Percentiles rank a stretch among this genome's conserved stretches.
Evolutionary conservation across 495 filamentous ascomycete species (phyloP).

Genomic region (Penicillium fimorum): DNA sequence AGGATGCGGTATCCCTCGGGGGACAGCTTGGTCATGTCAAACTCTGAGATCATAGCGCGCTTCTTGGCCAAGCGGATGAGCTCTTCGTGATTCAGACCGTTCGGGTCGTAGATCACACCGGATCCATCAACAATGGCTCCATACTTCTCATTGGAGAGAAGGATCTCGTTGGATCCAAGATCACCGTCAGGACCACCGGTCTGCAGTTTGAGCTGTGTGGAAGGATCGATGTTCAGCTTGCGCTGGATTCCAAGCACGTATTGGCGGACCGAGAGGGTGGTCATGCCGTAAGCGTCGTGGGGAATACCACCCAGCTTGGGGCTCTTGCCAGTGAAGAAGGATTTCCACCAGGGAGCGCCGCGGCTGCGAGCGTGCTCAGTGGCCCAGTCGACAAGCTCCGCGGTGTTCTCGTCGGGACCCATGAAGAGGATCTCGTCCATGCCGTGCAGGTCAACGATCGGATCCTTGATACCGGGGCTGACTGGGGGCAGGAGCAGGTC

Average conservation of each 20-base stretch:
- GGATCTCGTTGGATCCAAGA: constrained; percentile 95
- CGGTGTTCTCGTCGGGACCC: constrained; percentile 98
- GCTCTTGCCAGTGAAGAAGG: constrained; percentile 98
- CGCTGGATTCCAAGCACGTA: constrained; percentile 96
- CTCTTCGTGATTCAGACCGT: constrained; percentile 82
- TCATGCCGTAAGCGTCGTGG: constrained; percentile 96
- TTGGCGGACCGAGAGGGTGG: constrained; percentile 91
- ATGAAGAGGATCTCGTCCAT: constrained; percentile 96
- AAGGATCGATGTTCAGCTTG: constrained; percentile 83
- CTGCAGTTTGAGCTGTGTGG: constrained; percentile 85
- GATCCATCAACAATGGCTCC: constrained; percentile 89
- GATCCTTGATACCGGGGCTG: constrained; percentile 97
- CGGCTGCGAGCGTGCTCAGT: constrained; percentile 87
- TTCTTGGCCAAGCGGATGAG: constrained; percentile 80
- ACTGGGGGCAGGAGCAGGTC: constrained; percentile 86
- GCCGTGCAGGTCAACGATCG: constrained; percentile 90
- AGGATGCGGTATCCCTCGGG: constrained; percentile 87
- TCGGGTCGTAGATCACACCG: constrained; percentile 89
- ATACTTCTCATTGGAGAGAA: constrained; percentile 94
- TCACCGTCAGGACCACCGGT: constrained; percentile 97
- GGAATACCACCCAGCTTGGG: constrained; percentile 95
- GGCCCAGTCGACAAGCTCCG: constrained; percentile 95
- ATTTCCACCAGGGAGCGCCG: constrained; percentile 98
- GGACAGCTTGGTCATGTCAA: constrained; percentile 82
- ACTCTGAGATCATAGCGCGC: constrained; percentile 86